Conservation (phyloP, 2,329 filamentous ascomycete species). For the Botrytis porri region DNA sequence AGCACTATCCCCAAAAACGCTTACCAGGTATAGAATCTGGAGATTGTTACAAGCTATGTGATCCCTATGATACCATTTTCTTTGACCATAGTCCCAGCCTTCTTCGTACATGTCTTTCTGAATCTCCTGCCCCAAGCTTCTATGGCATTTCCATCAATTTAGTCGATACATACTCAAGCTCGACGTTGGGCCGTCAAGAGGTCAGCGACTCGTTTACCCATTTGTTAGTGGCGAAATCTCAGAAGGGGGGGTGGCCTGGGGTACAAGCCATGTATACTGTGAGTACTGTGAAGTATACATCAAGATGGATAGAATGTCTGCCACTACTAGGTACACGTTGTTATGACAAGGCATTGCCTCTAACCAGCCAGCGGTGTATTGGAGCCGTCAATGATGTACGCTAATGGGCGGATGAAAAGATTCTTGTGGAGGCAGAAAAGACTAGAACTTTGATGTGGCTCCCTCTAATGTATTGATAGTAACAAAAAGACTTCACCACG, state of each 20-base stretch:
- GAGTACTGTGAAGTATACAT: neutral
- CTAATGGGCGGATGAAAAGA: rapidly evolving
- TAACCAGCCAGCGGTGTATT: neutral
- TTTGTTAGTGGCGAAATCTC: neutral
- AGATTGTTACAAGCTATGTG: neutral
- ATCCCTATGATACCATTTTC: neutral
- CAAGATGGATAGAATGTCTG: neutral
- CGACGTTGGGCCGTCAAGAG: neutral
- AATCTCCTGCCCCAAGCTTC: neutral
- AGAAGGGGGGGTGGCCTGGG: rapidly evolving
- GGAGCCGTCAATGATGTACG: neutral
- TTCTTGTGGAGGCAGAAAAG: neutral
- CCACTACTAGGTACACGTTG: neutral
- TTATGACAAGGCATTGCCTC: no score
- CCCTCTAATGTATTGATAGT: neutral
- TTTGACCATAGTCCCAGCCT: neutral
- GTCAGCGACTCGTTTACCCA: neutral
- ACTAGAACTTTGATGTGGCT: neutral
- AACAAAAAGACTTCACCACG: no score
- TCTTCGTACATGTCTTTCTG: neutral
- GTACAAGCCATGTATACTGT: no score
- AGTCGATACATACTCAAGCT: neutral
- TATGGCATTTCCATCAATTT: neutral
- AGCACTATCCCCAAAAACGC: neutral
- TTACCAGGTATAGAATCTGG: neutral